These are phyloP conservation scores for Hygrophoropsis aurantiaca DNA, from an alignment of 768 basidiomycete genomes.

Conservation along the genomic window DNA sequence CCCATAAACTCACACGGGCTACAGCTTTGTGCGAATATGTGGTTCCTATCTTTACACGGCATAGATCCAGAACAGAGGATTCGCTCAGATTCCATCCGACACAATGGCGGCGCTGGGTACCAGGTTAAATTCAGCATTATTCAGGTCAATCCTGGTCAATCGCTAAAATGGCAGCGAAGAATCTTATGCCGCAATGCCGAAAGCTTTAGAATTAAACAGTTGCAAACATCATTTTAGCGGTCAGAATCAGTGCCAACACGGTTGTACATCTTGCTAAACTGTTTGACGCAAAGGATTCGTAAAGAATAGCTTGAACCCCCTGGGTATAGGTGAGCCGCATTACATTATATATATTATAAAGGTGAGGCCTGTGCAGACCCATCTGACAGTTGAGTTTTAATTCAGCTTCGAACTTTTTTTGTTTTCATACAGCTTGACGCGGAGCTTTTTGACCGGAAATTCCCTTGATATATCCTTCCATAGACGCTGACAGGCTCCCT, in stretches of 20 bases:
- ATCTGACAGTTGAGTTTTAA: not conserved
- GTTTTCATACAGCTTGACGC: not conserved
- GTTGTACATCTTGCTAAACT: no score
- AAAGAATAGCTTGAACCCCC: no score
- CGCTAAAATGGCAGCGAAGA: not conserved
- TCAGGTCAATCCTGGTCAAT: not conserved
- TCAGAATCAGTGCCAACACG: no score
- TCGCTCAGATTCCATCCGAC: not conserved
- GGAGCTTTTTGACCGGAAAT: constrained; percentile 6
- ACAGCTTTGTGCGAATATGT: no score
- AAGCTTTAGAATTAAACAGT: constrained; percentile 26
- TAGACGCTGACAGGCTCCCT: not conserved
- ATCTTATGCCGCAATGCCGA: constrained; percentile 10
- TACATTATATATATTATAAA: no score
- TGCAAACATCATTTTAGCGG: constrained; percentile 17
- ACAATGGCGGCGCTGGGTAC: not conserved
- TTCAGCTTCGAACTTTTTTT: no score
- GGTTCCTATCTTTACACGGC: no score
- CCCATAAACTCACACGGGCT: no score
- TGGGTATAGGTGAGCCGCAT: no score
- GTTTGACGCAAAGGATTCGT: no score
- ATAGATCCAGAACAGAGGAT: no score
- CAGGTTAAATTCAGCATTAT: not conserved
- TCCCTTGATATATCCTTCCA: not conserved
- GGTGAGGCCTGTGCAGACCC: not conserved